A percentile compares a stretch with the other conserved stretches of the same genome.
phyloP scores from a whole-genome alignment of 768 basidiomycete species.

The Arthromyces matolae region DNA sequence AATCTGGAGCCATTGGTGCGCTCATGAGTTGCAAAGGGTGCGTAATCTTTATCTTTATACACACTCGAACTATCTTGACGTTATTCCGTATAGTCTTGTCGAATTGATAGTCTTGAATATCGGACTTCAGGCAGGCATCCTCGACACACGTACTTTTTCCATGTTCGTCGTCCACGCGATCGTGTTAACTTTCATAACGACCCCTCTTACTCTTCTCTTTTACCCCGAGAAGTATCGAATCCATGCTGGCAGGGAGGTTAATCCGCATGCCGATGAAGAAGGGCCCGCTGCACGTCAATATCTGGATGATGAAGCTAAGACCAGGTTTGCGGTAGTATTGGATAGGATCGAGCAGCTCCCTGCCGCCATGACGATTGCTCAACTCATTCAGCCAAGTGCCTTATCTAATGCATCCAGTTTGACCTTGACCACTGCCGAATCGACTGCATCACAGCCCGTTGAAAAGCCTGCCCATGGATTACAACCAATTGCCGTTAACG shows the following conservation, averaged over 20 bases:
- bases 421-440: constrained; percentile 19
- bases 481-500: constrained; percentile 51
- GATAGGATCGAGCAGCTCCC: constrained; percentile 81
- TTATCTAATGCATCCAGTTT: background rate
- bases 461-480: constrained; percentile 11
- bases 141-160: constrained; percentile 68
- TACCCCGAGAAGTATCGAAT: constrained; percentile 66
- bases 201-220: constrained; percentile 73
- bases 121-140: constrained; percentile 65
- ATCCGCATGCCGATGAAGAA: constrained; percentile 17
- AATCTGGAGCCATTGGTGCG: constrained; percentile 77
- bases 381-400: constrained; percentile 54
- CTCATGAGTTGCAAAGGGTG: constrained; percentile 92
- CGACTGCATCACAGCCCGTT: constrained; percentile 25
- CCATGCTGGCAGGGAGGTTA: constrained; percentile 23
- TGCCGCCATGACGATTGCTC: constrained; percentile 75
- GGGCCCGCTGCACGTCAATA: constrained; percentile 17
- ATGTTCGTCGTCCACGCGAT: constrained; percentile 86
- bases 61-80: background rate
- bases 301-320: constrained; percentile 42
- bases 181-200: constrained; percentile 78
- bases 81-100: constrained; percentile 46
- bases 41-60: constrained; percentile 18
- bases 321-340: constrained; percentile 68
- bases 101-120: constrained; percentile 93